A percentile compares a stretch with the other conserved stretches of the same genome.
phyloP scores from a whole-genome alignment of 495 filamentous ascomycete genomes.

The Tuber indicum region DNA sequence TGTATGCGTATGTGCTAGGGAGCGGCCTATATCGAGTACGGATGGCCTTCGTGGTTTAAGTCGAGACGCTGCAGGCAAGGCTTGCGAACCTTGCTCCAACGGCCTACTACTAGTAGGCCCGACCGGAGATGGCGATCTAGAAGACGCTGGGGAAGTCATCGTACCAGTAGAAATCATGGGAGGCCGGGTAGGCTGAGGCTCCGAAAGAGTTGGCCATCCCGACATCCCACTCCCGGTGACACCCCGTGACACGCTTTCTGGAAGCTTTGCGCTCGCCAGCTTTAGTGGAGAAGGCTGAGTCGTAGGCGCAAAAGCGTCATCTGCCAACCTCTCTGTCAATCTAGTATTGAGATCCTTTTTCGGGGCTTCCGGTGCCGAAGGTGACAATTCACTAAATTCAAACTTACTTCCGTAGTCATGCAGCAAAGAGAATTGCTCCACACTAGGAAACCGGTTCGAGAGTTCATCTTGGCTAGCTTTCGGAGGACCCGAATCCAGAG shows the following conservation, averaged over 20 bases:
- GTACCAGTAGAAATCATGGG: conserved; percentile 88
- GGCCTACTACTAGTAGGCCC: conserved; percentile 31
- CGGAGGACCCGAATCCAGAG: conserved; percentile 62
- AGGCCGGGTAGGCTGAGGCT: conserved; percentile 51
- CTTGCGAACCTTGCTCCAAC: conserved; percentile 26
- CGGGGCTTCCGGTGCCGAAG: conserved; percentile 48
- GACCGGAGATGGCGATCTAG: conserved; percentile 46
- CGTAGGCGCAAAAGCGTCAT: conserved; percentile 68
- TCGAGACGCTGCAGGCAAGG: conserved; percentile 18
- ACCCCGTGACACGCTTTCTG: conserved; percentile 25
- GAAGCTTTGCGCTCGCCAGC: conserved; percentile 15
- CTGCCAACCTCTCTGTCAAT: conserved; percentile 76
- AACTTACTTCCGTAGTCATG: conserved; percentile 83
- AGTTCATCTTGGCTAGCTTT: conserved; percentile 62
- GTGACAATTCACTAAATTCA: conserved; percentile 62
- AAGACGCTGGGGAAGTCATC: conserved; percentile 63
- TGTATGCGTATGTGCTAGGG: conserved; percentile 49
- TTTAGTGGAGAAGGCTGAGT: conserved; percentile 29
- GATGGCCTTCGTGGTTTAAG: conserved; percentile 42
- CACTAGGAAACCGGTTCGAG: conserved; percentile 75
- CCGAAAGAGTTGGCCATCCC: conserved; percentile 35
- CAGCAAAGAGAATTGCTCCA: conserved; percentile 87
- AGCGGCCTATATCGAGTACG: conserved; percentile 48
- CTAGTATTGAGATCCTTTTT: conserved; percentile 62
- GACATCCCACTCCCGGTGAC: conserved; percentile 27